Evolutionary conservation across 305 asterid genomes (phyloP), one percentile per base, ranked within the genome.

Genomic region (Plantago coronopus): DNA sequence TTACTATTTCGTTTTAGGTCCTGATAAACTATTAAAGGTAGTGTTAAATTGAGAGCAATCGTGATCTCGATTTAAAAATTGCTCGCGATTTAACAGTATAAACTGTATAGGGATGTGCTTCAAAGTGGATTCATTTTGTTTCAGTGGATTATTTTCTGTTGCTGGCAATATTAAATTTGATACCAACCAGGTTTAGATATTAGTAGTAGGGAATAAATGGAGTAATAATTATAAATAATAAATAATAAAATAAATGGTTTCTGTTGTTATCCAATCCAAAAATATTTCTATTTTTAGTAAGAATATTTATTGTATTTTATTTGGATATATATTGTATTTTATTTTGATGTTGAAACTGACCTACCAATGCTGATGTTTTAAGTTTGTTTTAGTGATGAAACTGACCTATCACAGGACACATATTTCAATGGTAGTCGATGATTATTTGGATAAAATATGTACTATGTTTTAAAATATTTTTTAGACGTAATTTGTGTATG

Each of bases 71-170:
- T n/a, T n/a, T n/a, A n/a, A n/a, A n/a, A n/a, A n/a, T n/a, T n/a
- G n/a, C n/a, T n/a, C n/a, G n/a, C n/a, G n/a, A n/a, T n/a, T n/a
- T n/a, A n/a, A n/a, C n/a, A n/a, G n/a, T n/a, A n/a, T n/a, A n/a
- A n/a, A 67, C 18, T 77, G 70, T 73, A 56, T 61, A 71, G 61
- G 70, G 65, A 8, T 63, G 62, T 27, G 57, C 43, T 46, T 9
- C 38, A 61, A n/a, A n/a, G n/a, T n/a, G n/a, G 42, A 45, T 56
- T n/a, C 29, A 29, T n/a, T n/a, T n/a, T n/a, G n/a, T n/a, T n/a
- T n/a, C 17, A 40, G 34, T 29, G 20, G 44, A 48, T 22, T 34
- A 43, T 23, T 16, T 57, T 23, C 17, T 54, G 14, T 19, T 61
- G 22, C 18, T 14, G 1, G 51, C 49, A 27, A 55, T 63, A 53